Evolutionary conservation across 257 asterid genomes (phyloP), one percentile per base, ranked within the genome.

Genomic region (Nicotiana undulata): DNA sequence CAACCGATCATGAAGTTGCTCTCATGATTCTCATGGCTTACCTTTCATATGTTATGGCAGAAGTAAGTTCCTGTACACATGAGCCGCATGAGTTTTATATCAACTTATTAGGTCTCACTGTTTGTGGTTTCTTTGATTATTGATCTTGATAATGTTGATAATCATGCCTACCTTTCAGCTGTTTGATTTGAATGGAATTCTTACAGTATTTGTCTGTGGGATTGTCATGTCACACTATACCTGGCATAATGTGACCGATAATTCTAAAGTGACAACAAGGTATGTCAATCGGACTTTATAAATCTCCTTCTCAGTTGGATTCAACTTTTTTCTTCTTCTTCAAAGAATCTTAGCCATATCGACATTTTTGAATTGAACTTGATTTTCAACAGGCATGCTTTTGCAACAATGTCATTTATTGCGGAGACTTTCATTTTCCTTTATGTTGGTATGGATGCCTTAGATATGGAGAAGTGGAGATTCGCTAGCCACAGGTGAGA

Each of bases 391-490:
- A 93, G 97, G 89, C 94, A 92, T 86, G 59, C 86, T 63, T 93
- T 90, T 81, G 92, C 93, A 66, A 90, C 97, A 4, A 20, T 92
- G 76, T 93, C 97, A 18, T 88, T 86, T 80, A 82, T 90, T 63
- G 92, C 95, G 3, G 95, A 93, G 87, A 83, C 77, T 53, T 86
- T 90, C 77, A 93, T 93, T 84, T 93, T 92, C 90, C 94, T 90
- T 22, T 93, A 93, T 37, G 95, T 93, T 84, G 98, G 98, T 51
- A 90, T 92, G 98, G 98, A 92, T 86, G 98, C 98, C 29, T 70
- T 93, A 63, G 98, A 90, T 83, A 82, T 92, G 46, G 94, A 92
- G 81, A 93, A 92, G 80, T 93, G 97, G 98, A 81, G 77, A 80
- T 81, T 87, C 17, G 91, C 87, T 17, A 85, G 84, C 20, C 66